Conservation (phyloP, 306 rosid species). For the Begonia loranthoides region DNA sequence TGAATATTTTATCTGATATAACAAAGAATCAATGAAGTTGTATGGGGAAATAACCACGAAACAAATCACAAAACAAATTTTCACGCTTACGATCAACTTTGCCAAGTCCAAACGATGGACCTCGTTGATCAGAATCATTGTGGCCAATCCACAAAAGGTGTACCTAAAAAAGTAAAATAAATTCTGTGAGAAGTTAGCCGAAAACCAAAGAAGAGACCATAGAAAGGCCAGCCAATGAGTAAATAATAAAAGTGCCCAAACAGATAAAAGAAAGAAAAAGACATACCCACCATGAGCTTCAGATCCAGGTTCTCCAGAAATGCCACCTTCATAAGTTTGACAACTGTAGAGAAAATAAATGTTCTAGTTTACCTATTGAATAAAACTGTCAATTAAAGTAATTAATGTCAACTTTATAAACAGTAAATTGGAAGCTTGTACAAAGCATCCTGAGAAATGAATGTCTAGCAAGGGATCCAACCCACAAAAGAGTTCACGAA, state of each 20-base stretch:
- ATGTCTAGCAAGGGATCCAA: no score
- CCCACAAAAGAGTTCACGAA: no score
- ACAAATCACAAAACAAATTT: no score
- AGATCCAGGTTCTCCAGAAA: constrained; percentile 86
- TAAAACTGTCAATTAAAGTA: no score
- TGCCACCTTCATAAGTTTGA: constrained; percentile 96
- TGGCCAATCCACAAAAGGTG: constrained; percentile 85
- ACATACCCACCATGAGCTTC: constrained; percentile 99
- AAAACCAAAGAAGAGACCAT: neutral
- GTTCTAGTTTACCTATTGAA: neutral
- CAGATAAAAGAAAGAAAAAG: constrained; percentile 1
- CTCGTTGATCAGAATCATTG: constrained; percentile 80
- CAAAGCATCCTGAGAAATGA: no score
- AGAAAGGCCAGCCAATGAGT: neutral
- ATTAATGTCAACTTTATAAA: no score
- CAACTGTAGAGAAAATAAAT: constrained; percentile 42
- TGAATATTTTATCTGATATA: neutral
- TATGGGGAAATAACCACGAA: no score
- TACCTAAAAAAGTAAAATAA: constrained; percentile 38
- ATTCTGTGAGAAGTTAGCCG: constrained; percentile 6
- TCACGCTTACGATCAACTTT: constrained; percentile 45
- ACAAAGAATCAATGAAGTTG: neutral
- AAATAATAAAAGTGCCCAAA: neutral
- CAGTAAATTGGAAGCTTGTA: no score
- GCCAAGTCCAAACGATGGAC: constrained; percentile 73